Evolutionary conservation across 2,329 filamentous ascomycete species (phyloP).

Genomic region (Fusarium clavum): DNA sequence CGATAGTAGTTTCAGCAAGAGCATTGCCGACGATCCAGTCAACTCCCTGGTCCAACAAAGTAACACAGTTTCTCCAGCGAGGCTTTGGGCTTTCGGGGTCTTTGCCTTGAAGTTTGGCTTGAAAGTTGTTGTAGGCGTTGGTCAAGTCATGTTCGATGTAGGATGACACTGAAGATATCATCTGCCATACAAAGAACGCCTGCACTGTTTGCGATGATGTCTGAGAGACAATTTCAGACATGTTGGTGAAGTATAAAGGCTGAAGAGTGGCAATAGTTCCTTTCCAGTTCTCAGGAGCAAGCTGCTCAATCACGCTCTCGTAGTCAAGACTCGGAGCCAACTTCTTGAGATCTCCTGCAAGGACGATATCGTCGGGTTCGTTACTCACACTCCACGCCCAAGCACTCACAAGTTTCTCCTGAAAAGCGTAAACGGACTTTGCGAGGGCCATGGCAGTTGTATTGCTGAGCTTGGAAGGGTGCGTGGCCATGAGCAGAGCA

Average conservation of each 20-base stretch:
- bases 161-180: slow-evolving; percentile 64
- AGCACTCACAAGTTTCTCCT: neutral
- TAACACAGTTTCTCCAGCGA: slow-evolving; percentile 24
- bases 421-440: neutral
- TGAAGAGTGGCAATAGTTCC: neutral
- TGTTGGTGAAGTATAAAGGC: neutral
- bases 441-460: neutral
- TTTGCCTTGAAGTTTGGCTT: slow-evolving; percentile 68
- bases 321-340: slow-evolving; percentile 26
- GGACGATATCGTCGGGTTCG: neutral
- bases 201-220: slow-evolving; percentile 67
- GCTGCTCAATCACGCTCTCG: slow-evolving; percentile 5
- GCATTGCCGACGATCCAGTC: slow-evolving; percentile 9
- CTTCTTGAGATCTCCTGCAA: neutral
- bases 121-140: slow-evolving; percentile 69
- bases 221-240: slow-evolving; percentile 30
- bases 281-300: slow-evolving; percentile 23
- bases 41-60: slow-evolving; percentile 16
- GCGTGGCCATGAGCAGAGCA: slow-evolving; percentile 15
- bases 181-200: slow-evolving; percentile 73
- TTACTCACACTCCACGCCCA: neutral
- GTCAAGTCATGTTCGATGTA: slow-evolving; percentile 70
- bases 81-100: slow-evolving; percentile 11
- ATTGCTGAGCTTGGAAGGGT: slow-evolving; percentile 17
- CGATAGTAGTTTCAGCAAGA: neutral